Conservation (phyloP, 2,329 filamentous ascomycete genomes). For the Xylariaceae sp. region DNA sequence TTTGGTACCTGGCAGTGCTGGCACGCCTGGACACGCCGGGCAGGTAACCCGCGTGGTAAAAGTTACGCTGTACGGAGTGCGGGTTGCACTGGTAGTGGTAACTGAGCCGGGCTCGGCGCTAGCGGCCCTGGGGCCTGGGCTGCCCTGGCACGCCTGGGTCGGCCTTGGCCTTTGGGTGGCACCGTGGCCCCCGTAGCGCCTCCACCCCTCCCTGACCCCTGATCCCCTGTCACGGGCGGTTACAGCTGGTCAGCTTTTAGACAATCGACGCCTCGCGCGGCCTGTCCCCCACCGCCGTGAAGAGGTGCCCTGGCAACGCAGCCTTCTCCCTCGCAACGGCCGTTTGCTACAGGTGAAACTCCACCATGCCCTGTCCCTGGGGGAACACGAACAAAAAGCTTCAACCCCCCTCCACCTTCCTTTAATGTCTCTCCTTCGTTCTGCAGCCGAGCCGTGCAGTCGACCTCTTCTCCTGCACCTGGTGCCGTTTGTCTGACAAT, state of each 20-base stretch:
- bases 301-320: slow-evolving; percentile 2
- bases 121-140: too few species aligned
- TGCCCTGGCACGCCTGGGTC: not conserved
- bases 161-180: not conserved
- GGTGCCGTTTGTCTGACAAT: slow-evolving; percentile 18
- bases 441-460: slow-evolving; percentile 18
- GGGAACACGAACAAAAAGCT: slow-evolving; percentile 20
- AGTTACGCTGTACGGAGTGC: too few species aligned
- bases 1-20: too few species aligned
- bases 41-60: too few species aligned
- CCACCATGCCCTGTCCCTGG: slow-evolving; percentile 12
- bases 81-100: too few species aligned
- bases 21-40: too few species aligned
- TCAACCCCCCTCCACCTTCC: slow-evolving; percentile 15
- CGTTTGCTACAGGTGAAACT: slow-evolving; percentile 13
- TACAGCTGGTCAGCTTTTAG: not conserved
- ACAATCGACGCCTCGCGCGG: not conserved
- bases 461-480: slow-evolving; percentile 10
- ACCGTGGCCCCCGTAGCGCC: too few species aligned
- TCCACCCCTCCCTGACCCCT: not conserved
- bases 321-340: slow-evolving; percentile 23
- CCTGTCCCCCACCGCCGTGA: not conserved
- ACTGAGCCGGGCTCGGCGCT: too few species aligned
- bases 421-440: slow-evolving; percentile 11
- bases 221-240: not conserved